Percentiles rank a stretch among this genome's conserved stretches.
These are phyloP conservation scores for Pugionium dolabratum DNA, from an alignment of 345 rosid species.

Conservation along the genomic window DNA sequence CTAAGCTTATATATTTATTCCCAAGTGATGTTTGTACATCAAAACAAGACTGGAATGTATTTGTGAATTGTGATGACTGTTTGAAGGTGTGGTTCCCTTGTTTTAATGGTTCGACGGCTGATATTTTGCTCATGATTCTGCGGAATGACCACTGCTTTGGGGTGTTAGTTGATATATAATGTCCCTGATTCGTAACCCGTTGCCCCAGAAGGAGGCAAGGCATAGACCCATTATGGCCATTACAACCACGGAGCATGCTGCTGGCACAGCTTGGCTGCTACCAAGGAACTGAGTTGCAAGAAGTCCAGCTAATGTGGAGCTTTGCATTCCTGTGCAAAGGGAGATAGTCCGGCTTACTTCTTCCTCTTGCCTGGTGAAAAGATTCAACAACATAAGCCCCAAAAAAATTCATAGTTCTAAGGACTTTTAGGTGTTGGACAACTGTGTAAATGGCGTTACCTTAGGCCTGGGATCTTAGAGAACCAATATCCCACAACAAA, in stretches of 20 bases:
- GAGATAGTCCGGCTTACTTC: slow-evolving; percentile 88
- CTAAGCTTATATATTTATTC: slow-evolving; percentile 21
- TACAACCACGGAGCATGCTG: slow-evolving; percentile 94
- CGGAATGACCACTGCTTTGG: slow-evolving; percentile 39
- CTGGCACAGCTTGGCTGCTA: slow-evolving; percentile 85
- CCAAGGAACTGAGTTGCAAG: slow-evolving; percentile 87
- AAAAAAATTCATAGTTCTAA: neutral
- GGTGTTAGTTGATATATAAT: slow-evolving; percentile 46
- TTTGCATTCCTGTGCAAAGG: slow-evolving; percentile 94
- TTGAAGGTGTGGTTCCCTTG: slow-evolving; percentile 14
- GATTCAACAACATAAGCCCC: slow-evolving; percentile 2
- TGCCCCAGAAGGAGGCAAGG: slow-evolving; percentile 94
- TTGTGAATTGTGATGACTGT: slow-evolving; percentile 1
- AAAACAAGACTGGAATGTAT: slow-evolving; percentile 16
- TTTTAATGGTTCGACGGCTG: slow-evolving; percentile 20
- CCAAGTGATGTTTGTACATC: slow-evolving; percentile 20
- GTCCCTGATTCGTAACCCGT: slow-evolving; percentile 64
- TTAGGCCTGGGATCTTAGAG: slow-evolving; percentile 69
- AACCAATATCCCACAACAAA: slow-evolving; percentile 84
- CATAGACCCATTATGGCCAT: slow-evolving; percentile 98
- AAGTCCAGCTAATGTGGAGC: slow-evolving; percentile 91
- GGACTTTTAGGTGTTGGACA: neutral
- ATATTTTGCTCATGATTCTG: slow-evolving; percentile 35
- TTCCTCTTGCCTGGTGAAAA: slow-evolving; percentile 69
- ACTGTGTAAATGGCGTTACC: slow-evolving; percentile 45